Evolutionary conservation across 768 basidiomycete species (phyloP).

Genomic region (Leccinellum luteum): DNA sequence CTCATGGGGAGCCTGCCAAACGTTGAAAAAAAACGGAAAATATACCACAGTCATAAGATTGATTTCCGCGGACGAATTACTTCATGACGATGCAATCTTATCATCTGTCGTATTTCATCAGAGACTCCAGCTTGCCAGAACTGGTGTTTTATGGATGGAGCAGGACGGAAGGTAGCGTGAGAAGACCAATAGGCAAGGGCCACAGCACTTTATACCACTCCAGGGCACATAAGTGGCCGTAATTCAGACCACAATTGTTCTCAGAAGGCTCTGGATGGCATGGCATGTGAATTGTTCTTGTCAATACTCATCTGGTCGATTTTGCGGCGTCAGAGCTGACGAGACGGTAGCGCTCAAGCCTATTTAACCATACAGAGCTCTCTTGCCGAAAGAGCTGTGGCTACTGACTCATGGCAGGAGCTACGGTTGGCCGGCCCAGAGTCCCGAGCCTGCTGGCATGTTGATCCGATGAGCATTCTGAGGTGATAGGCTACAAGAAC

Average conservation of each 20-base stretch:
- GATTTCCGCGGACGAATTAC: neutral
- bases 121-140: slow-evolving; percentile 6
- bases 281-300: neutral
- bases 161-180: slow-evolving; percentile 17
- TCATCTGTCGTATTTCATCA: slow-evolving; percentile 15
- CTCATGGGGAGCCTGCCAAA: neutral
- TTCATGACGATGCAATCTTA: slow-evolving; percentile 9
- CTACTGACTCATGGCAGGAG: neutral
- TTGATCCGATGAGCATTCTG: neutral
- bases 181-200: slow-evolving; percentile 6
- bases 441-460: neutral
- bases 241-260: slow-evolving; percentile 10
- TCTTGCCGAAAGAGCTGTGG: neutral
- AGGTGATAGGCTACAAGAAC: neutral
- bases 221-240: neutral
- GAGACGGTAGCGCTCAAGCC: neutral
- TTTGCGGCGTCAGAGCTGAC: neutral
- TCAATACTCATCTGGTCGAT: neutral
- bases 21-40: slow-evolving; percentile 1
- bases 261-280: neutral
- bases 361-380: slow-evolving; percentile 2
- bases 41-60: slow-evolving; percentile 12
- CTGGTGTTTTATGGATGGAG: slow-evolving; percentile 9
- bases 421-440: neutral
- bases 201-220: slow-evolving; percentile 15